Percentiles rank a stretch among this genome's conserved stretches.
These are phyloP conservation scores for Rhynchosporium secalis DNA, from an alignment of 2,329 filamentous ascomycete genomes.

Conservation along the genomic window DNA sequence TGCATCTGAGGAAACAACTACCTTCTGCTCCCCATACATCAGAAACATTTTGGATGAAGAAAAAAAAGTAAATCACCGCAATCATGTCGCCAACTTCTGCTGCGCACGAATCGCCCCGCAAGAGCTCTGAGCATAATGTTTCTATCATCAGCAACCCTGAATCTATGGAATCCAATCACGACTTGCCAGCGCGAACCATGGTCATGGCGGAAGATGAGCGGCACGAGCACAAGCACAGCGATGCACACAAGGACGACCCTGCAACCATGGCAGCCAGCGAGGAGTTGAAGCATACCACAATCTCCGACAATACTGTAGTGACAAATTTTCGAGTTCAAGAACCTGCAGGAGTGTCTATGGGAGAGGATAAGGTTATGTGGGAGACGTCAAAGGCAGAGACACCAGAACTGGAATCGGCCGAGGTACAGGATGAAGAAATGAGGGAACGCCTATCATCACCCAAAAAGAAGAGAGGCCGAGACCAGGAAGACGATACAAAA, in stretches of 20 bases:
- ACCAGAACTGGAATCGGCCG: constrained; percentile 41
- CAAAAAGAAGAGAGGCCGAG: constrained; percentile 61
- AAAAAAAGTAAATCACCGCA: constrained; percentile 10
- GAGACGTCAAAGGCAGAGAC: constrained; percentile 33
- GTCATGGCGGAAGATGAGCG: constrained; percentile 28
- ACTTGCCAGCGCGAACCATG: constrained; percentile 34
- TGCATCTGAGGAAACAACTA: constrained; percentile 1
- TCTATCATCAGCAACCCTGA: constrained; percentile 23
- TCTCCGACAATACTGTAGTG: constrained; percentile 51
- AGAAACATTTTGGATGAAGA: constrained; percentile 24
- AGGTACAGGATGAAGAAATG: constrained; percentile 44
- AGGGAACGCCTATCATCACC: constrained; percentile 57
- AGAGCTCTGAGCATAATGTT: constrained; percentile 21
- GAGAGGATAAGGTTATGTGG: constrained; percentile 37
- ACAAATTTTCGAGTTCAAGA: constrained; percentile 32
- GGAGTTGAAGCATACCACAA: constrained; percentile 63
- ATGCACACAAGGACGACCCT: constrained; percentile 51
- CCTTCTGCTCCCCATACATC: neutral
- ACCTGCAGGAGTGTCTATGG: constrained; percentile 32
- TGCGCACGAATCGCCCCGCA: constrained; percentile 24
- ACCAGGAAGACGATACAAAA: constrained; percentile 48
- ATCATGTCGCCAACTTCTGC: constrained; percentile 31
- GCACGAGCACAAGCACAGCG: constrained; percentile 23
- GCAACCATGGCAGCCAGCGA: constrained; percentile 64
- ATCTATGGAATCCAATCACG: constrained; percentile 33